These are phyloP conservation scores for Pseudocercospora fuligena DNA, from an alignment of 2,329 filamentous ascomycete species.

Conservation along the genomic window DNA sequence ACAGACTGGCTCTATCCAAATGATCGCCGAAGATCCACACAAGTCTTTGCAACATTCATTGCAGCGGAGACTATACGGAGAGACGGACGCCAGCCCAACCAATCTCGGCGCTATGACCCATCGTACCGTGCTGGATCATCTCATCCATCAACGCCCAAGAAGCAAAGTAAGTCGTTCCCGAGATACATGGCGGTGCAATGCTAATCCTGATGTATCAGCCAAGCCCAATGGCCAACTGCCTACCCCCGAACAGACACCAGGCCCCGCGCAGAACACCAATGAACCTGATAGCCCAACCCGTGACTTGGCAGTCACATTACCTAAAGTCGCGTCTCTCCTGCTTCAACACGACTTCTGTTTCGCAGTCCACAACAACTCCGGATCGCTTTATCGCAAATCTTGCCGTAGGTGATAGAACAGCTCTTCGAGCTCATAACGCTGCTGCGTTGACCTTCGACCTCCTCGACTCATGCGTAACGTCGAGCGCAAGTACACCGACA, in stretches of 20 bases:
- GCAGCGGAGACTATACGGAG: neutral
- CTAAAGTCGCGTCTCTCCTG: neutral
- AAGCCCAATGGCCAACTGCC: neutral
- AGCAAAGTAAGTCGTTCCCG: neutral
- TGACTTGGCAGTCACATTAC: neutral
- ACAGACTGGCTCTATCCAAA: neutral
- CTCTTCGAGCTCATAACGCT: too few relatives aligned
- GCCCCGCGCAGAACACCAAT: neutral
- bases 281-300: neutral
- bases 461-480: too few relatives aligned
- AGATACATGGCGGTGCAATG: neutral
- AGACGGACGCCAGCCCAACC: neutral
- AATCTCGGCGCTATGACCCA: neutral
- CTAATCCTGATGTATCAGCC: neutral
- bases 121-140: neutral
- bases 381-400: too few relatives aligned
- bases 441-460: too few relatives aligned
- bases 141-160: neutral
- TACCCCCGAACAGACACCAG: neutral
- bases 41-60: neutral
- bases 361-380: too few relatives aligned
- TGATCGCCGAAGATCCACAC: neutral
- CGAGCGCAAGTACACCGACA: too few relatives aligned
- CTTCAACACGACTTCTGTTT: neutral
- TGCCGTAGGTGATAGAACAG: too few relatives aligned